Conservation (phyloP, 768 basidiomycete genomes). For the Asterophora lycoperdoides region DNA sequence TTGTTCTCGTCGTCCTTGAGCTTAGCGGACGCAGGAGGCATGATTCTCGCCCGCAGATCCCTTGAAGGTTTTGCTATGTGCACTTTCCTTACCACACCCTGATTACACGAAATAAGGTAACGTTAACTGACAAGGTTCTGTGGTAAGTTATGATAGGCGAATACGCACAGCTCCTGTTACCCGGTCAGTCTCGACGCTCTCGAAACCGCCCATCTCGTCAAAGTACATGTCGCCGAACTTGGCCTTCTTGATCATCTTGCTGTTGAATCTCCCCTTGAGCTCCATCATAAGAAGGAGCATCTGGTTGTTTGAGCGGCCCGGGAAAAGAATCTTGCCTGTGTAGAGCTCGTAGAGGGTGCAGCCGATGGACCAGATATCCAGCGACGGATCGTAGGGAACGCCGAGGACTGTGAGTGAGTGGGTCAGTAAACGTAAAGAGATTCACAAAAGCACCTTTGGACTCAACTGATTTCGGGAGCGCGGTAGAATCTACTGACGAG, state of each 20-base stretch:
- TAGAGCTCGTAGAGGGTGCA: constrained; percentile 96
- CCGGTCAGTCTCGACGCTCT: constrained; percentile 78
- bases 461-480: constrained; percentile 95
- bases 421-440: constrained; percentile 4
- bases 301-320: constrained; percentile 94
- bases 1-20: constrained; percentile 88
- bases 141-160: constrained; percentile 5
- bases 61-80: constrained; percentile 78
- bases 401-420: constrained; percentile 69
- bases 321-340: constrained; percentile 96
- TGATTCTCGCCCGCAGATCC: constrained; percentile 76
- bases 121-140: neutral
- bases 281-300: constrained; percentile 99
- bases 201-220: constrained; percentile 87
- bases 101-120: neutral
- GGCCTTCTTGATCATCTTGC: constrained; percentile 91
- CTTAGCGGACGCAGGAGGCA: constrained; percentile 75
- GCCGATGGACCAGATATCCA: constrained; percentile 96
- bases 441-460: constrained; percentile 1
- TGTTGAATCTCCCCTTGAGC: constrained; percentile 88
- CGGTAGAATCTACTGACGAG: constrained; percentile 97
- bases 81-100: constrained; percentile 81
- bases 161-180: constrained; percentile 76
- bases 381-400: constrained; percentile 86
- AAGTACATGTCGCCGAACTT: constrained; percentile 92